These are phyloP conservation scores for Monascus ruber DNA, from an alignment of 2,329 filamentous ascomycete species.

Conservation along the genomic window DNA sequence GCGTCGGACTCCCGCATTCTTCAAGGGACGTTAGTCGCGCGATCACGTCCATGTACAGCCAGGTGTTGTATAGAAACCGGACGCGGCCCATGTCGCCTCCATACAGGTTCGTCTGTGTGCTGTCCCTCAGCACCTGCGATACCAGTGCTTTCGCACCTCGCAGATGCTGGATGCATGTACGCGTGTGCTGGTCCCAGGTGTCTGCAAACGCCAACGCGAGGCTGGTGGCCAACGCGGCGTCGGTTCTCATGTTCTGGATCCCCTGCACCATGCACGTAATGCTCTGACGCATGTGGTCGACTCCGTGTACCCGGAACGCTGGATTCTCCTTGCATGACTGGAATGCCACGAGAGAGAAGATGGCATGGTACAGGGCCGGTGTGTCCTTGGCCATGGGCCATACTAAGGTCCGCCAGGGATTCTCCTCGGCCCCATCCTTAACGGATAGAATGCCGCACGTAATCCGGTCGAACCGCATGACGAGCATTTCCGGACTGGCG, in stretches of 20 bases:
- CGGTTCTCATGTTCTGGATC: constrained; percentile 52
- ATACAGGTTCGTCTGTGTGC: constrained; percentile 20
- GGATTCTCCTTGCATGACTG: constrained; percentile 51
- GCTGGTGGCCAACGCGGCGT: constrained; percentile 59
- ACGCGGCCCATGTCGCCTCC: constrained; percentile 44
- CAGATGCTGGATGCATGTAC: constrained; percentile 58
- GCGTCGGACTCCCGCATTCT: constrained; percentile 42
- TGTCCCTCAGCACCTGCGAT: constrained; percentile 44
- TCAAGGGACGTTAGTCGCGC: constrained; percentile 54
- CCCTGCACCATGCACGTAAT: constrained; percentile 48
- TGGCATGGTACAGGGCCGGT: constrained; percentile 56
- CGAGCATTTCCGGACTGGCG: constrained; percentile 50
- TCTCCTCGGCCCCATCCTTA: constrained; percentile 57
- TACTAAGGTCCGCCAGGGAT: constrained; percentile 60
- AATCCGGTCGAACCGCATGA: constrained; percentile 51
- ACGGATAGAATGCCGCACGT: constrained; percentile 62
- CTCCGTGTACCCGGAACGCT: constrained; percentile 48
- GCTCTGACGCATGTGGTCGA: constrained; percentile 57
- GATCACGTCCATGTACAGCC: constrained; percentile 65
- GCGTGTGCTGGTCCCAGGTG: constrained; percentile 59
- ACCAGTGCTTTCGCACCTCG: constrained; percentile 56
- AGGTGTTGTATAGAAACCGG: constrained; percentile 59
- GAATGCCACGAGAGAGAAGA: constrained; percentile 58
- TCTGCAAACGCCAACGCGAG: constrained; percentile 58
- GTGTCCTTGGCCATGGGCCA: constrained; percentile 56